A percentile compares a stretch with the other conserved stretches of the same genome.
phyloP scores from a whole-genome alignment of 345 rosid species.

The Linum lewisii region DNA sequence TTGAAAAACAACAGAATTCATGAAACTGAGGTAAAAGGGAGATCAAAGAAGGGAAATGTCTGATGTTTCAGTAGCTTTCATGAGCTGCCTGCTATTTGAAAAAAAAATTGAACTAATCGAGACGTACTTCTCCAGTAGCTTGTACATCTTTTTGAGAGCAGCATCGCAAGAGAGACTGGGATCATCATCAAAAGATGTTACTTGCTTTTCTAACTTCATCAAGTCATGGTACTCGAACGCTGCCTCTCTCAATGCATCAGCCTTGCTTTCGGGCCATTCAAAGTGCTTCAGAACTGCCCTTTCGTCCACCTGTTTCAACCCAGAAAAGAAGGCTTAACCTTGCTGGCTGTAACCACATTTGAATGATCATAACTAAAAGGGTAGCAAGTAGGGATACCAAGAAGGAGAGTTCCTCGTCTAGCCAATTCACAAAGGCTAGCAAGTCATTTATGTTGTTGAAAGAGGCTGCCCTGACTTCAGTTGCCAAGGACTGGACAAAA shows the following conservation, averaged over 20 bases:
- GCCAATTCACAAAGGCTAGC: conserved; percentile 91
- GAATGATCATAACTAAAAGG: neutral
- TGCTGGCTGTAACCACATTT: neutral
- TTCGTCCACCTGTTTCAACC: conserved; percentile 67
- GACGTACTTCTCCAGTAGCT: conserved; percentile 85
- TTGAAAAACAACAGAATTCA: conserved; percentile 18
- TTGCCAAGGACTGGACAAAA: conserved; percentile 84
- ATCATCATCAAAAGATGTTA: conserved; percentile 73
- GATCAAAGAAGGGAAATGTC: neutral
- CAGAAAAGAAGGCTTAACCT: conserved; percentile 1
- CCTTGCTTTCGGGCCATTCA: conserved; percentile 99
- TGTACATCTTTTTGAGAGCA: conserved; percentile 89
- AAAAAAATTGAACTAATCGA: neutral
- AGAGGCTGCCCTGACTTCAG: conserved; percentile 81
- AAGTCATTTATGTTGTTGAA: conserved; percentile 66
- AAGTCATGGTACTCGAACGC: conserved; percentile 96
- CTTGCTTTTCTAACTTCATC: conserved; percentile 72
- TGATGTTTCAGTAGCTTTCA: neutral
- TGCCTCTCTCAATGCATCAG: conserved; percentile 92
- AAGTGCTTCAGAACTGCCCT: conserved; percentile 97
- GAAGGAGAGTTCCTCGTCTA: conserved; percentile 97
- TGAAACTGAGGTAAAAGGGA: conserved; percentile 5
- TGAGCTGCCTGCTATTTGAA: neutral
- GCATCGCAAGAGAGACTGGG: conserved; percentile 75
- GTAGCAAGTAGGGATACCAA: conserved; percentile 36